phyloP scores from a whole-genome alignment of 2,329 filamentous ascomycete species.

The Onygenales sp. region DNA sequence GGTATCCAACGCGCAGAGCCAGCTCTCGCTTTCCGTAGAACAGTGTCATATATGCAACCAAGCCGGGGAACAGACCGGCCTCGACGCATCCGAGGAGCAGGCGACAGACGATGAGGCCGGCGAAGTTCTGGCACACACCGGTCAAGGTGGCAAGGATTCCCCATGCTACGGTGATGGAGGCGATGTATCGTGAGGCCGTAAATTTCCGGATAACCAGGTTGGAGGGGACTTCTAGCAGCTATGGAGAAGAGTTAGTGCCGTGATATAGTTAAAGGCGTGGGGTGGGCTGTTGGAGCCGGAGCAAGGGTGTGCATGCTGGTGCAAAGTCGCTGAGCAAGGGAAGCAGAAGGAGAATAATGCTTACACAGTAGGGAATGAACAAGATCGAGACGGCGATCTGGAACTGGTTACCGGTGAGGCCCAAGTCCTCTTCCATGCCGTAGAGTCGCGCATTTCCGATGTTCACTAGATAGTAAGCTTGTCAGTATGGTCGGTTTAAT shows the following conservation, averaged over 20 bases:
- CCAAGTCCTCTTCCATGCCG: slow-evolving; percentile 52
- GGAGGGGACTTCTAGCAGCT: slow-evolving; percentile 53
- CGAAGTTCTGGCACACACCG: slow-evolving; percentile 58
- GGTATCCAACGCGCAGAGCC: slow-evolving; percentile 61
- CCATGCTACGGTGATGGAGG: slow-evolving; percentile 52
- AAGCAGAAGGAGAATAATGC: slow-evolving; percentile 6
- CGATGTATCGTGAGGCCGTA: slow-evolving; percentile 50
- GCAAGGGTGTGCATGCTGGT: slow-evolving; percentile 1
- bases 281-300: slow-evolving; percentile 3
- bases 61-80: slow-evolving; percentile 60
- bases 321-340: neutral
- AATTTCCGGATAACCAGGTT: slow-evolving; percentile 57
- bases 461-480: slow-evolving; percentile 42
- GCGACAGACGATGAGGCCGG: slow-evolving; percentile 56
- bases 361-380: slow-evolving; percentile 54
- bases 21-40: slow-evolving; percentile 69
- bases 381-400: slow-evolving; percentile 59
- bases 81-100: slow-evolving; percentile 60
- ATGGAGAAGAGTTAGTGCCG: slow-evolving; percentile 6
- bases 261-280: neutral
- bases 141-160: slow-evolving; percentile 40
- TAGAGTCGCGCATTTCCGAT: slow-evolving; percentile 64
- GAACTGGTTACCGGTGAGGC: slow-evolving; percentile 55
- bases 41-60: slow-evolving; percentile 61
- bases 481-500: neutral